Evolutionary conservation across 495 filamentous ascomycete species (phyloP).

Genomic region (Parmelia sp.): DNA sequence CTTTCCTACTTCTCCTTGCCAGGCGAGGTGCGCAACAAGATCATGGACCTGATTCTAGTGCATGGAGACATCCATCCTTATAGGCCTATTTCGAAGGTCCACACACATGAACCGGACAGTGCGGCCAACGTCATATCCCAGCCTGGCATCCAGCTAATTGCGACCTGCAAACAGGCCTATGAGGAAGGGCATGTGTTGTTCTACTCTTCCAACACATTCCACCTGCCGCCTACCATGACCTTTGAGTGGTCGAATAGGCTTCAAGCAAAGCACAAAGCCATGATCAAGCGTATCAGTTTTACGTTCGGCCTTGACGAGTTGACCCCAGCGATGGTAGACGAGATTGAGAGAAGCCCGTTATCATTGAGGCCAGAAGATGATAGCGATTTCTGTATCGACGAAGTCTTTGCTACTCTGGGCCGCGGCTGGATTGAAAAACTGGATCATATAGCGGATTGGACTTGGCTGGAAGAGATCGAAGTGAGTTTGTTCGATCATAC

Average conservation of each 20-base stretch:
- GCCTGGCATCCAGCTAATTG: conserved; percentile 10
- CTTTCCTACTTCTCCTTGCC: conserved; percentile 1
- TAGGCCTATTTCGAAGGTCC: no score
- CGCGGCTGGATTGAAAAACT: not conserved
- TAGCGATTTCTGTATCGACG: no score
- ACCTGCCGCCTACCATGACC: not conserved
- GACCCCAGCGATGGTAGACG: not conserved
- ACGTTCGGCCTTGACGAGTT: not conserved
- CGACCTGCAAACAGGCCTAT: conserved; percentile 4
- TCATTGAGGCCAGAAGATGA: no score
- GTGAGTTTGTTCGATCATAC: not conserved
- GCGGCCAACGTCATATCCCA: not conserved
- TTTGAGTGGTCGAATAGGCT: not conserved
- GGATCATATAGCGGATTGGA: not conserved
- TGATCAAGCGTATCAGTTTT: conserved; percentile 1
- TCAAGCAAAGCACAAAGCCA: conserved; percentile 3
- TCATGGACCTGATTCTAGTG: not conserved
- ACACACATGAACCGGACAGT: not conserved
- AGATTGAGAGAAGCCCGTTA: not conserved
- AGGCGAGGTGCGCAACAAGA: conserved; percentile 8
- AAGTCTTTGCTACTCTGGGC: no score
- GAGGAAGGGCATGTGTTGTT: not conserved
- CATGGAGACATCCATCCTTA: not conserved
- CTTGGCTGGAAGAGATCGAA: not conserved
- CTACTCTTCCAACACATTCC: conserved; percentile 5